Evolutionary conservation across 2,329 filamentous ascomycete species (phyloP).

Genomic region (Gyromitra esculenta): DNA sequence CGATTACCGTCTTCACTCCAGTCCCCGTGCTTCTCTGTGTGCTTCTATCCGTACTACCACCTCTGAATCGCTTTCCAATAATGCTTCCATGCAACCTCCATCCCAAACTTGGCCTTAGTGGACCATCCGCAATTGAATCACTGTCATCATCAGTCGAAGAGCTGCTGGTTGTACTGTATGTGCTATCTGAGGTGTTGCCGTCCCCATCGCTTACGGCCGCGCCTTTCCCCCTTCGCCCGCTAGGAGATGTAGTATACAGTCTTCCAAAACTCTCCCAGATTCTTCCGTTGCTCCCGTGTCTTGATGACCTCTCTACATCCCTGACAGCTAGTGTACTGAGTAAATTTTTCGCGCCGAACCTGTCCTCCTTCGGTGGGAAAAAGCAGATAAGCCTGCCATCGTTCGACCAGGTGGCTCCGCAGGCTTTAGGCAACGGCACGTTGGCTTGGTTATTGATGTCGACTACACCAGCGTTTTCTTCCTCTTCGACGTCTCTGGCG

Average conservation of each 20-base stretch:
- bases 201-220: constrained; percentile 47
- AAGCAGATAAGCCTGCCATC: constrained; percentile 74
- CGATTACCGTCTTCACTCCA: constrained; percentile 56
- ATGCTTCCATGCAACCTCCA: constrained; percentile 54
- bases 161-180: constrained; percentile 46
- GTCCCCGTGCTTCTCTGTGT: constrained; percentile 59
- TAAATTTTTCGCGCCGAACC: constrained; percentile 60
- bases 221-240: constrained; percentile 59
- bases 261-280: constrained; percentile 73
- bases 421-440: constrained; percentile 70
- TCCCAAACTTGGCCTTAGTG: constrained; percentile 48
- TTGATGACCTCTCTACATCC: constrained; percentile 42
- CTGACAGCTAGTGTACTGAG: constrained; percentile 41
- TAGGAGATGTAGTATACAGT: constrained; percentile 66
- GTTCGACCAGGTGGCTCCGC: constrained; percentile 58
- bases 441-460: constrained; percentile 65
- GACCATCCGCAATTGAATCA: constrained; percentile 43
- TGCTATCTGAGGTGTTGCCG: constrained; percentile 42
- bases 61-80: constrained; percentile 50
- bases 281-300: constrained; percentile 62
- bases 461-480: constrained; percentile 52
- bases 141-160: constrained; percentile 54
- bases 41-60: constrained; percentile 54
- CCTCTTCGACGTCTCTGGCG: constrained; percentile 50
- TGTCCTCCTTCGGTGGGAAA: constrained; percentile 73